Evolutionary conservation across 176 grass and related monocot species (phyloP), one percentile per base, ranked within the genome.

Genomic region (Oryza rufipogon): DNA sequence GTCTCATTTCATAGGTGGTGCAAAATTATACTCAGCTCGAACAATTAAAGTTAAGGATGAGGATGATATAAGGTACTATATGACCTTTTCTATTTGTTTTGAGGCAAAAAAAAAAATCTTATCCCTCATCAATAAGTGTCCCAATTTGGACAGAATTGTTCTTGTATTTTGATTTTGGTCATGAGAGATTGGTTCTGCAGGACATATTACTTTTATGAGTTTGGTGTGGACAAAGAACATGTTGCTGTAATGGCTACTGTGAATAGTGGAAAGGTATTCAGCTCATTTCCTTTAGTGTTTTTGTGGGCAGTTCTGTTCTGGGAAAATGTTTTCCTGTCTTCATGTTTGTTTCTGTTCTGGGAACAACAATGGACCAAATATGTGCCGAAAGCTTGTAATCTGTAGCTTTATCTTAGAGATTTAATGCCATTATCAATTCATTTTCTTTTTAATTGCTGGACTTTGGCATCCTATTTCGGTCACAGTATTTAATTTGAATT

Each of bases 141-240:
- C 22, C 44, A 81, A 70, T 45, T 25, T 9, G 20, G 13, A 39
- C 73, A 75, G 42, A 63, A n/a, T 82, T 44, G 14, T 45, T 34
- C 76, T 34, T 86, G 22, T 71, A 65, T 17, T 80, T 61, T 75
- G 41, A 87, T 71, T 75, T 74, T 81, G 11, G 25, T 79, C 11
- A 88, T 4, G 15, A 79, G 17, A 30, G 28, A 80, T 76, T 75
- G 75, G 80, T 83, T 64, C 61, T 60, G 48, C 85, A 95, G 91
- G 91, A 98, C 74, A 48, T 98, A 95, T 87, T 98, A 95, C 82
- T 98, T 92, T 70, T 95, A 98, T 45, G 96, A 98, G 80, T 98
- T 98, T 58, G 61, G 82, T 56, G 38, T 93, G 77, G 82, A 93
- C 75, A 88, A 85, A 60, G 89, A 98, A 79, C 96, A 90, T 87